phyloP scores from a whole-genome alignment of 176 grass and related monocot species.

The Oryza glumipatula region DNA sequence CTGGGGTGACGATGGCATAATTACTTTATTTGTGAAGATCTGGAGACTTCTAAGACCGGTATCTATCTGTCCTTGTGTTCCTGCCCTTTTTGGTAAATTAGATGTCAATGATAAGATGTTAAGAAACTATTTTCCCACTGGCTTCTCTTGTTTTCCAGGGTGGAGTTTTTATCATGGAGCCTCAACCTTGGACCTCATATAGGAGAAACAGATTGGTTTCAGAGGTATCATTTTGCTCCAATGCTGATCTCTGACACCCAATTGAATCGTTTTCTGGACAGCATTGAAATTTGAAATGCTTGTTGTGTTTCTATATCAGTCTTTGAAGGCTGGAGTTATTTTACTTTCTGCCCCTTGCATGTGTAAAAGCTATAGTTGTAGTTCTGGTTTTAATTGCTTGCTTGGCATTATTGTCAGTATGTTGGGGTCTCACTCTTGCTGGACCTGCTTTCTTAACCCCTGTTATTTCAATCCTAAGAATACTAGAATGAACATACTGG shows the following conservation, averaged over 20 bases:
- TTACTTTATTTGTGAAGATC: conserved; percentile 85
- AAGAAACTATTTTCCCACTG: neutral
- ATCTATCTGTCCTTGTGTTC: conserved; percentile 38
- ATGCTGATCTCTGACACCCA: neutral
- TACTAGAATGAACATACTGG: neutral
- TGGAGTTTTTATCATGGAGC: conserved; percentile 85
- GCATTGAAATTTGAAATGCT: neutral
- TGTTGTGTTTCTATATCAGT: neutral
- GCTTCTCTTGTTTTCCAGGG: conserved; percentile 59
- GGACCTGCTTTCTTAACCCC: neutral
- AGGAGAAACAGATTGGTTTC: conserved; percentile 76
- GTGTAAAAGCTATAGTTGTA: neutral
- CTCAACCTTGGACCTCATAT: conserved; percentile 96
- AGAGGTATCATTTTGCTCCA: conserved; percentile 53
- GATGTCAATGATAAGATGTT: neutral
- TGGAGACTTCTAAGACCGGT: conserved; percentile 90
- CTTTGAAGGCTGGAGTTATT: neutral
- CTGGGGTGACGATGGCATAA: conserved; percentile 95
- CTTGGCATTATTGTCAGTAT: conserved; percentile 1
- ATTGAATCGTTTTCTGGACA: neutral
- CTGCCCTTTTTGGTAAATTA: neutral
- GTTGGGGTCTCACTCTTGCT: neutral
- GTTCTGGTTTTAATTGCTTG: conserved; percentile 10
- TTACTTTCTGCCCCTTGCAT: neutral
- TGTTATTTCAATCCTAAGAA: neutral